Percentiles rank a stretch among this genome's conserved stretches.
Evolutionary conservation across 2,329 filamentous ascomycete species (phyloP).

Genomic region (Sarocladiaceae sp.): DNA sequence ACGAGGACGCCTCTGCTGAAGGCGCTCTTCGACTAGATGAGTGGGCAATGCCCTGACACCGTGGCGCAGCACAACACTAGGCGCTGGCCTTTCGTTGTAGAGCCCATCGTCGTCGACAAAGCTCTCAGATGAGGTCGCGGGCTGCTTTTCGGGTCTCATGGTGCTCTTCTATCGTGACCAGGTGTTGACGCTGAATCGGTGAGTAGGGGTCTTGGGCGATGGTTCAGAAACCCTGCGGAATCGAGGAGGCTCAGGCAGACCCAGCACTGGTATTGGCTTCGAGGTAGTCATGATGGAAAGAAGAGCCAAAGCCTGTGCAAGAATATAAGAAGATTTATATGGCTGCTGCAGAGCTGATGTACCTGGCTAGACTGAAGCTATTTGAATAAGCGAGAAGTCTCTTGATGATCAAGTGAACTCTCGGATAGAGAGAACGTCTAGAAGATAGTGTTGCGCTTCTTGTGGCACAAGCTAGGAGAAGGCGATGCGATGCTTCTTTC

Average conservation of each 20-base stretch:
- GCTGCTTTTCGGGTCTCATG: no score
- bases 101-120: not conserved
- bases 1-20: no score
- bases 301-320: not conserved
- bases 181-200: not conserved
- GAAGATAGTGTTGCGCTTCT: no score
- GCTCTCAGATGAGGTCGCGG: no score
- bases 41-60: not conserved
- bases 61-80: not conserved
- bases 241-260: constrained; percentile 2
- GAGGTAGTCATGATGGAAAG: not conserved
- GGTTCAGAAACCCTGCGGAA: not conserved
- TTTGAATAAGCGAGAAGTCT: no score
- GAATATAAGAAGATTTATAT: not conserved
- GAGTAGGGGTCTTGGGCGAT: not conserved
- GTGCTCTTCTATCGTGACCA: not conserved
- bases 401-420: no score
- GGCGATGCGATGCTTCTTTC: no score
- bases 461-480: no score
- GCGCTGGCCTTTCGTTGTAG: not conserved
- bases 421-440: no score
- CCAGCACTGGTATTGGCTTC: not conserved
- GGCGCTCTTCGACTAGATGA: not conserved
- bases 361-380: no score
- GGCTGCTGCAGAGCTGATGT: not conserved